These are phyloP conservation scores for Lentinula lateritia DNA, from an alignment of 768 basidiomycete species.

Conservation along the genomic window DNA sequence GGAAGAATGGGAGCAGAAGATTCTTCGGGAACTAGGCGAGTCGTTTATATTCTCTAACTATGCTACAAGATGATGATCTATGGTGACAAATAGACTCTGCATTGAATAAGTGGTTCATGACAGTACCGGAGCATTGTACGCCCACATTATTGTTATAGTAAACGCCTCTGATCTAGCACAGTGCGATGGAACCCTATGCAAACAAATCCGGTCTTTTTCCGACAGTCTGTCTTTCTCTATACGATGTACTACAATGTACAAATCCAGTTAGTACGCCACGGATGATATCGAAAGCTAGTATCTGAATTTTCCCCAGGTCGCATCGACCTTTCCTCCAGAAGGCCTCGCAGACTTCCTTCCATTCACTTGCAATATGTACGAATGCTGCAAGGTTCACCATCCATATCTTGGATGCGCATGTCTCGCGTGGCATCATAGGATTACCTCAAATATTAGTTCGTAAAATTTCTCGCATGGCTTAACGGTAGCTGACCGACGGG, in stretches of 20 bases:
- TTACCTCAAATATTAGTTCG: constrained; percentile 32
- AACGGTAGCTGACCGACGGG: background rate
- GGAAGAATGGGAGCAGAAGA: constrained; percentile 9
- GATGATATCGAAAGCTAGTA: background rate
- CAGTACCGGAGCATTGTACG: constrained; percentile 39
- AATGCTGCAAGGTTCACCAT: constrained; percentile 8
- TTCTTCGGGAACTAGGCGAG: constrained; percentile 10
- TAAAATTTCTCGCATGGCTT: background rate
- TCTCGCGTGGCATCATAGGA: constrained; percentile 15
- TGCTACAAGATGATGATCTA: background rate
- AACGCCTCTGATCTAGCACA: background rate
- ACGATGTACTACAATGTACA: constrained; percentile 6
- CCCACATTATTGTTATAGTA: background rate
- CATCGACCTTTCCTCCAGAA: constrained; percentile 10
- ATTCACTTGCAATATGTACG: constrained; percentile 11
- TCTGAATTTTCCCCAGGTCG: background rate
- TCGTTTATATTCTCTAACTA: too few relatives aligned
- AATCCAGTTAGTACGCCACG: constrained; percentile 1
- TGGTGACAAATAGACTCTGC: constrained; percentile 21
- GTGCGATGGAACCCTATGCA: constrained; percentile 9
- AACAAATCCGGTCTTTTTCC: constrained; percentile 6
- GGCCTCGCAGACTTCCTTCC: constrained; percentile 6
- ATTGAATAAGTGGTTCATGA: constrained; percentile 47
- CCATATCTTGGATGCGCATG: background rate
- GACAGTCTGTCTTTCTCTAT: constrained; percentile 8